Conservation (phyloP, 2,329 filamentous ascomycete genomes). For the Ophiobolus disseminans region DNA sequence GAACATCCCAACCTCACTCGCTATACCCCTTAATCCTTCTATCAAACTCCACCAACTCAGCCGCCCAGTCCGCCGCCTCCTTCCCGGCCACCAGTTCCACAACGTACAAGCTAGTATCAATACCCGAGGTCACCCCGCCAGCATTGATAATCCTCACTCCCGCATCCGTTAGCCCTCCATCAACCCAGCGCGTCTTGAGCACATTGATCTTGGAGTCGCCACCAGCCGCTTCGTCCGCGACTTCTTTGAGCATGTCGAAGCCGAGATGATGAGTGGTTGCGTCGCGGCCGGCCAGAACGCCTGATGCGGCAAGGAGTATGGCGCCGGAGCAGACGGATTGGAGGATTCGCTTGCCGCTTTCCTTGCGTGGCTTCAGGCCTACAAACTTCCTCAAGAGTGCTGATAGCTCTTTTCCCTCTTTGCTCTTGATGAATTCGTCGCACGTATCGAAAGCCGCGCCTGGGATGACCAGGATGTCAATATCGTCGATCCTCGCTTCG, state of each 20-base stretch:
- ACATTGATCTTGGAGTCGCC: slow-evolving; percentile 33
- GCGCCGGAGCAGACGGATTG: slow-evolving; percentile 53
- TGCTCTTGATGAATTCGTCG: slow-evolving; percentile 26
- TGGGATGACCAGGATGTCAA: slow-evolving; percentile 51
- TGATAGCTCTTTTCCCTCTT: slow-evolving; percentile 25
- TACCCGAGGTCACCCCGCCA: slow-evolving; percentile 42
- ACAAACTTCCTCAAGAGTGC: slow-evolving; percentile 33
- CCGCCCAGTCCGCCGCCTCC: slow-evolving; percentile 29
- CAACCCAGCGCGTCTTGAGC: slow-evolving; percentile 42
- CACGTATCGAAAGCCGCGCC: slow-evolving; percentile 41
- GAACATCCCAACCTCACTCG: not conserved
- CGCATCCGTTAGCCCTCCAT: slow-evolving; percentile 37
- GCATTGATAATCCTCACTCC: slow-evolving; percentile 45
- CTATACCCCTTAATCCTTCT: slow-evolving; percentile 33
- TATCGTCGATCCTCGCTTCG: slow-evolving; percentile 33
- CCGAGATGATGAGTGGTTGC: slow-evolving; percentile 52
- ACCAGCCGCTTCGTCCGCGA: slow-evolving; percentile 39
- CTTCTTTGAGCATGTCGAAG: slow-evolving; percentile 31
- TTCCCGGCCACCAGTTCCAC: slow-evolving; percentile 36
- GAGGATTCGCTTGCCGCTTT: slow-evolving; percentile 37
- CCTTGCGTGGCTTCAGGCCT: slow-evolving; percentile 26
- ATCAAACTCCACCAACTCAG: slow-evolving; percentile 42
- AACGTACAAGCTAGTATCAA: slow-evolving; percentile 42
- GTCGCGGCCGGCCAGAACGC: slow-evolving; percentile 43
- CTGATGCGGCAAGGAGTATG: slow-evolving; percentile 48